Evolutionary conservation across 805 yeast species (phyloP).

Genomic region (Saccharomycopsis microspora): DNA sequence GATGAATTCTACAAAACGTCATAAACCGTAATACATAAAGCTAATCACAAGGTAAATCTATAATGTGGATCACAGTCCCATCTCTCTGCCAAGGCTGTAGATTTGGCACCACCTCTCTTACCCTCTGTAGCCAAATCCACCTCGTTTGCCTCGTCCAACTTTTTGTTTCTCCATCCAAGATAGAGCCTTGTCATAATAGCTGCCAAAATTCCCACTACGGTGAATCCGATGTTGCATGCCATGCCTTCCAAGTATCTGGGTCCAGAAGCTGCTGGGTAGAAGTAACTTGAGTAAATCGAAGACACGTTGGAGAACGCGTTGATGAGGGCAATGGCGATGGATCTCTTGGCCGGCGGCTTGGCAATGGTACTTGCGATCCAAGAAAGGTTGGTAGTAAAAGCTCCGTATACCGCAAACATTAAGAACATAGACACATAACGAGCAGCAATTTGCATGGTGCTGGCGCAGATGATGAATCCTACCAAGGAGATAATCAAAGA

Average conservation of each 20-base stretch:
- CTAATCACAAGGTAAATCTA: conserved; percentile 1
- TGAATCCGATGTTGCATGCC: conserved; percentile 36
- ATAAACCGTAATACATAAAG: conserved; percentile 6
- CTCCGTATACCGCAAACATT: conserved; percentile 43
- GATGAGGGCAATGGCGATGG: conserved; percentile 44
- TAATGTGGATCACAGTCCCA: conserved; percentile 13
- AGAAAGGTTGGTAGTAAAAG: conserved; percentile 39
- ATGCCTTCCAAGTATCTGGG: conserved; percentile 39
- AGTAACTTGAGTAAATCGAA: conserved; percentile 43
- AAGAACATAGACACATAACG: conserved; percentile 49
- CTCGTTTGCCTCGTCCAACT: conserved; percentile 8
- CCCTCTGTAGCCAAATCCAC: conserved; percentile 10
- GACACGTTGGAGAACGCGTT: conserved; percentile 46
- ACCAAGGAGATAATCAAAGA: conserved; percentile 32
- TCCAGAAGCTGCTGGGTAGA: conserved; percentile 33
- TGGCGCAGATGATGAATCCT: conserved; percentile 38
- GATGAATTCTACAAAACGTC: no score
- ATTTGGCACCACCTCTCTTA: conserved; percentile 2
- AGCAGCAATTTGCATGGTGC: conserved; percentile 43
- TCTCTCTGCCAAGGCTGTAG: conserved; percentile 6
- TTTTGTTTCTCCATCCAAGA: conserved; percentile 18
- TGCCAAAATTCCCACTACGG: conserved; percentile 28
- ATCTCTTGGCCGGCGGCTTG: conserved; percentile 48
- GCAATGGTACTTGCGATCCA: conserved; percentile 48
- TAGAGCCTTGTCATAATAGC: conserved; percentile 30